Conservation (phyloP, 1,284 basidiomycete species). For the Trichosporon coremiiforme region DNA sequence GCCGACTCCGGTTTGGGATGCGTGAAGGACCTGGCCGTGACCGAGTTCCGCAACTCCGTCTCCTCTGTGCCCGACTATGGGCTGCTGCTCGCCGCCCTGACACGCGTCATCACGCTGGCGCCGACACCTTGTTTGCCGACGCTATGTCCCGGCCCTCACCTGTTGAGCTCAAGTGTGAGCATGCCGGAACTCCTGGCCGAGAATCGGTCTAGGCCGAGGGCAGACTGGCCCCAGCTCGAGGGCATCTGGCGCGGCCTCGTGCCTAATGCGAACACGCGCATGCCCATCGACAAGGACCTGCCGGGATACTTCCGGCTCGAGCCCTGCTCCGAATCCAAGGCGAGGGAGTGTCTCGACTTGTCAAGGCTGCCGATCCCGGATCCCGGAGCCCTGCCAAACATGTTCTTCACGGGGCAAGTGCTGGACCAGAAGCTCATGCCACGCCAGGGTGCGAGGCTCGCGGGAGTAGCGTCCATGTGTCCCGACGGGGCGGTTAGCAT, state of each 20-base stretch:
- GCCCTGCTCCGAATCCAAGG: neutral
- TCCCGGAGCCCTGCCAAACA: neutral
- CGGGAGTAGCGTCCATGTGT: neutral
- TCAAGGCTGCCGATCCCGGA: neutral
- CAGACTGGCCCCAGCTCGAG: constrained; percentile 9
- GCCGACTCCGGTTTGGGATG: neutral
- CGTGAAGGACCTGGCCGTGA: constrained; percentile 10
- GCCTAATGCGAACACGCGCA: neutral
- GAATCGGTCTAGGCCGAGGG: neutral
- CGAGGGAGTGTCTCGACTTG: neutral
- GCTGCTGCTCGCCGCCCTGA: neutral
- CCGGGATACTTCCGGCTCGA: constrained; percentile 8
- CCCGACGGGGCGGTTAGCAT: neutral
- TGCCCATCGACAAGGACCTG: neutral
- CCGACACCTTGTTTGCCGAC: neutral
- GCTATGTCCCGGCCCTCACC: neutral
- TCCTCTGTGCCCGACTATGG: neutral
- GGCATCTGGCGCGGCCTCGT: constrained; percentile 10
- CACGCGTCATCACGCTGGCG: neutral
- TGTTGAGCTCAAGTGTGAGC: neutral
- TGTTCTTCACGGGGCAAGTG: constrained; percentile 16
- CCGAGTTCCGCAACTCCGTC: constrained; percentile 12
- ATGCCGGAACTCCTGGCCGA: neutral
- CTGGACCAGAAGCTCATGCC: constrained; percentile 10
- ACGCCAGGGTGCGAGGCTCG: neutral